Percentiles rank a stretch among this genome's conserved stretches.
phyloP scores from a whole-genome alignment of 2,329 filamentous ascomycete genomes.

The Xylaria sp. region DNA sequence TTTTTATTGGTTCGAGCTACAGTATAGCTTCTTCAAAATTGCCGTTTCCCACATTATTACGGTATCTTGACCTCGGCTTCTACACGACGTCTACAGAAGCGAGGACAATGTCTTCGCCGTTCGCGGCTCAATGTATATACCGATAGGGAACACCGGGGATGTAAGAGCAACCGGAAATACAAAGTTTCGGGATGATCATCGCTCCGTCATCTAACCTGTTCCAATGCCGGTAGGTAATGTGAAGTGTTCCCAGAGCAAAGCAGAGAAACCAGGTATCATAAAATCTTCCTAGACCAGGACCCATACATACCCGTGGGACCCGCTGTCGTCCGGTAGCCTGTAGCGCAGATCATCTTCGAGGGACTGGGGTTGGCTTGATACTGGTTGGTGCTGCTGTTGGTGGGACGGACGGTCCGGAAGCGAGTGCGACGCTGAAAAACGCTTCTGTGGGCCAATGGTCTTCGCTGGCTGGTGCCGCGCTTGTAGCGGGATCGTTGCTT shows the following conservation, averaged over 20 bases:
- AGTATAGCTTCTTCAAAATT: neutral
- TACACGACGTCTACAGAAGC: neutral
- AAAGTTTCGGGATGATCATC: constrained; percentile 17
- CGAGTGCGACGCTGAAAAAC: constrained; percentile 37
- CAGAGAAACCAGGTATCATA: constrained; percentile 29
- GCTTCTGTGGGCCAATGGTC: constrained; percentile 31
- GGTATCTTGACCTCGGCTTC: constrained; percentile 11
- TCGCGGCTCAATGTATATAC: neutral
- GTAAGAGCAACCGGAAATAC: neutral
- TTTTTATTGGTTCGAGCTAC: constrained; percentile 9
- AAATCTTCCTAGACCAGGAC: constrained; percentile 24
- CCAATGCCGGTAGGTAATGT: neutral
- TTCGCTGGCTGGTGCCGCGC: constrained; percentile 28
- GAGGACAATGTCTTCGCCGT: constrained; percentile 2
- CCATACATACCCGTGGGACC: constrained; percentile 36
- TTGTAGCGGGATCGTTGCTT: constrained; percentile 39
- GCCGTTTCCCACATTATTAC: neutral
- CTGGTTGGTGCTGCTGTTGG: constrained; percentile 25
- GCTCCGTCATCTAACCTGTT: constrained; percentile 8
- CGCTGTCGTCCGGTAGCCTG: constrained; percentile 27
- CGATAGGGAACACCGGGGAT: neutral
- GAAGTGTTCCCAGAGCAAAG: neutral
- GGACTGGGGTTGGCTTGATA: constrained; percentile 25
- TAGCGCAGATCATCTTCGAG: constrained; percentile 32
- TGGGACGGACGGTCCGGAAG: constrained; percentile 40